Conservation (phyloP, 768 basidiomycete genomes). For the Hortiboletus campestris region DNA sequence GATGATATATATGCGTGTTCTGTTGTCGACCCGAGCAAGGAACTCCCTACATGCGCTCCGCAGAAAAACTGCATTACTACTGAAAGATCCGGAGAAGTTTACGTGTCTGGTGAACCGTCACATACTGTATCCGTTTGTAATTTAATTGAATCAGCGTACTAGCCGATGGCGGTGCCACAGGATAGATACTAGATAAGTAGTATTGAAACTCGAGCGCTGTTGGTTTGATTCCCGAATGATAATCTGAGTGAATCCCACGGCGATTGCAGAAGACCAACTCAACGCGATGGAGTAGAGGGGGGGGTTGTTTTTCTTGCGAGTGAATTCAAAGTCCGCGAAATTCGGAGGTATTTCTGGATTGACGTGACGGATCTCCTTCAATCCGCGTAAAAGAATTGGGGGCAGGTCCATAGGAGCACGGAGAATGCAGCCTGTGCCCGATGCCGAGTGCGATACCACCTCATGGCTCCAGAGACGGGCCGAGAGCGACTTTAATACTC, state of each 20-base stretch:
- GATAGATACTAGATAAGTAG: not conserved
- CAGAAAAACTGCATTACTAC: not conserved
- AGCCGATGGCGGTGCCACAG: slow-evolving; percentile 18
- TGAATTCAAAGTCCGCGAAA: slow-evolving; percentile 27
- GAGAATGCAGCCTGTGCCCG: slow-evolving; percentile 1
- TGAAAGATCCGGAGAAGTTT: not conserved
- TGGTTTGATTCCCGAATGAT: slow-evolving; percentile 11
- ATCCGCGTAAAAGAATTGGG: slow-evolving; percentile 19
- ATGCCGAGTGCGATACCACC: slow-evolving; percentile 4
- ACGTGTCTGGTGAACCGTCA: not conserved
- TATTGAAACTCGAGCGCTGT: slow-evolving; percentile 6
- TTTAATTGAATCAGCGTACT: slow-evolving; percentile 1
- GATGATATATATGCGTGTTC: not conserved
- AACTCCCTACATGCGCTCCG: slow-evolving; percentile 1
- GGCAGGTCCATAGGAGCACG: not conserved
- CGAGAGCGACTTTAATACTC: slow-evolving; percentile 4
- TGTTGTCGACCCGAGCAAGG: slow-evolving; percentile 3
- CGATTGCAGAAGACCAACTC: slow-evolving; percentile 7
- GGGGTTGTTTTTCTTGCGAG: not conserved
- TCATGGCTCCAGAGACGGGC: slow-evolving; percentile 16
- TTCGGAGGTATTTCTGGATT: slow-evolving; percentile 23
- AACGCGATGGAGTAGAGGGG: not conserved
- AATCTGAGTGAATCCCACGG: slow-evolving; percentile 12
- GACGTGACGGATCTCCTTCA: slow-evolving; percentile 9
- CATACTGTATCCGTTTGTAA: not conserved